Evolutionary conservation across 2,329 filamentous ascomycete species (phyloP), one percentile per base, ranked within the genome.

Genomic region (Colletotrichum falcatum): DNA sequence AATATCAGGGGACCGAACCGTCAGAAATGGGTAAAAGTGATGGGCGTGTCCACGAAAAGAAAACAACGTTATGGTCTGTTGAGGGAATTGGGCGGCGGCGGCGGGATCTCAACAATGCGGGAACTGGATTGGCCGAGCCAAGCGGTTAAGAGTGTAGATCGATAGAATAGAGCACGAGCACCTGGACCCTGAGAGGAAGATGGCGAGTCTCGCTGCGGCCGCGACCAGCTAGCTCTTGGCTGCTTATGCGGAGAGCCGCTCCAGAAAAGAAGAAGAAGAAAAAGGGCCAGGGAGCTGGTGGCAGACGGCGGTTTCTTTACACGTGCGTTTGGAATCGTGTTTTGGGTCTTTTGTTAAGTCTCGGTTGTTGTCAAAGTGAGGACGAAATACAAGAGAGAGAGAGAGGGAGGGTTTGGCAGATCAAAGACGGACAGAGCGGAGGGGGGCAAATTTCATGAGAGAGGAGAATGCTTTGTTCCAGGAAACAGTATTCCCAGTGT

Each of bases 21-120:
- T 37, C 18, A 53, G 33, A 37, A 5, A 26, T 30, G 35, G 33
- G 60, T 20, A 23, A 23, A 39, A 30, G 28, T 51, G 2, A 59
- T 44, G 64, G 63, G 20, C 20, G 11, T 20, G 64, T 70, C 66
- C 67, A 67, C 64, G 58, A 62, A 46, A 62, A 61, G 39, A 62
- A 39, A 53, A 54, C 66, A 53, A 70, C 37, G 58, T 59, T 49
- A 51, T 62, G 67, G 67, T 62, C 64, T 70, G 67, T 70, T 70
- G 67, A 70, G 64, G 64, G 54, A 46, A 46, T 46, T 35, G 66
- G 53, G 58, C 65, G 54, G 67, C 56, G 35, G 59, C 68, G 30
- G 30, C 53, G 33, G 68, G 54, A 71, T 64, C 65, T 68, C 68
- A 69, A 69, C 65, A 71, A 71, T 71, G 65, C 48, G 54, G 37